Base-by-base conservation (phyloP, 345 rosid species). In the Toxicodendron radicans region DNA sequence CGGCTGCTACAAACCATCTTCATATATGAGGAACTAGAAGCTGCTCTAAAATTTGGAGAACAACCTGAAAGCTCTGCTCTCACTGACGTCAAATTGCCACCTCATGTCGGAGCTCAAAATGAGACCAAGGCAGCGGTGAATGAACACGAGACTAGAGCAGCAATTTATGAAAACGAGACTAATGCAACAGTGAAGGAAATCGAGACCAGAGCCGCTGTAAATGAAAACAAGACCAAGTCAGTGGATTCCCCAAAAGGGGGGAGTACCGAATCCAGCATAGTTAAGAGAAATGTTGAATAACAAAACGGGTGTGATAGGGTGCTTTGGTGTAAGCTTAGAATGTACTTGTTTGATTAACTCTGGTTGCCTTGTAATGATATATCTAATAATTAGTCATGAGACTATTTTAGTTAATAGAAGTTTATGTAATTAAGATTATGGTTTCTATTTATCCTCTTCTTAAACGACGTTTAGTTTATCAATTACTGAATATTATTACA, bases 1-100 rank as follows among this genome's bases (percentile, higher is more conserved):
- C 94, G 89, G 77, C 87, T 93, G 64, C 86, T 87, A 66, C 87
- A 78, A 3, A 85, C 88, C 82, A 76, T 89, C 76, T 81, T 87
- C 60, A 80, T 58, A 57, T 86, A 76, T 16, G 77, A 87, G 53
- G 78, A 80, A 64, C 78, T 82, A 14, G 84, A 83, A 82, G 73
- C 81, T 20, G 80, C 68, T 68, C 68, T 59, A 33, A 69, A 38
- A 33, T 71, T 80, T 32, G 62, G 33, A n/a, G 78, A 65, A 27
- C 78, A 76, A 48, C 68, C 79, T 10, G 73, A 61, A 73, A 72
- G 71, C 75, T 62, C 79, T 18, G 62, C 38, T 18, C 23, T 61
- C 53, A 38, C 59, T 5, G 73, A 23, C 38, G 38, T 72, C 41
- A 38, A 32, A 57, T 43, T 12, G 23, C 11, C 66, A 12, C 33